Evolutionary conservation across 2,329 filamentous ascomycete species (phyloP).

Genomic region (Lasiodiplodia hormozganensis): DNA sequence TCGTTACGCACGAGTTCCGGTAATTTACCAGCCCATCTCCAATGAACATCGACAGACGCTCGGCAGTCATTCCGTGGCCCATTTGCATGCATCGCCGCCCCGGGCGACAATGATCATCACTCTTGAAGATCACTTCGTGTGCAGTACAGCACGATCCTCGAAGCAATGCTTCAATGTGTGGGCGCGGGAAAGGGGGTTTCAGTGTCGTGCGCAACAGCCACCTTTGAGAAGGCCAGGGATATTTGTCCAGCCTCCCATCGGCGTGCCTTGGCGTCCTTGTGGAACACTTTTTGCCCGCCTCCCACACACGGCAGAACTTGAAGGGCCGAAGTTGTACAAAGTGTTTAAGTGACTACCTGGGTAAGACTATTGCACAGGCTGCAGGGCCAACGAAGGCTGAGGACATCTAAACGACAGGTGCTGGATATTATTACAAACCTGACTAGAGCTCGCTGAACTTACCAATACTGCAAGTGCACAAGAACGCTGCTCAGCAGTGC

Average conservation of each 20-base stretch:
- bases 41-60: neutral
- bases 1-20: neutral
- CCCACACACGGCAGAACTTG: neutral
- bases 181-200: neutral
- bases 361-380: neutral
- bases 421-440: conserved; percentile 24
- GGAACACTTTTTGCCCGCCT: neutral
- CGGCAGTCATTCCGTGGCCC: neutral
- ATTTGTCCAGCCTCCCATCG: neutral
- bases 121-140: neutral
- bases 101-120: neutral
- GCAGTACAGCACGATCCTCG: neutral
- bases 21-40: neutral
- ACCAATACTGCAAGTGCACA: conserved; percentile 10
- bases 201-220: neutral
- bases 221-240: neutral
- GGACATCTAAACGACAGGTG: neutral
- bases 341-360: neutral
- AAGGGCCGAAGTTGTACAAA: neutral
- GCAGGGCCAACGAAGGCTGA: neutral
- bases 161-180: neutral
- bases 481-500: conserved; percentile 10
- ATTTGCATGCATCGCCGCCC: no score
- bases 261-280: neutral
- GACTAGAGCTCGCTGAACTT: conserved; percentile 14